Percentiles rank a stretch among this genome's conserved stretches.
Conservation (phyloP, 208 protist species). For the Leishmania martiniquensis region DNA sequence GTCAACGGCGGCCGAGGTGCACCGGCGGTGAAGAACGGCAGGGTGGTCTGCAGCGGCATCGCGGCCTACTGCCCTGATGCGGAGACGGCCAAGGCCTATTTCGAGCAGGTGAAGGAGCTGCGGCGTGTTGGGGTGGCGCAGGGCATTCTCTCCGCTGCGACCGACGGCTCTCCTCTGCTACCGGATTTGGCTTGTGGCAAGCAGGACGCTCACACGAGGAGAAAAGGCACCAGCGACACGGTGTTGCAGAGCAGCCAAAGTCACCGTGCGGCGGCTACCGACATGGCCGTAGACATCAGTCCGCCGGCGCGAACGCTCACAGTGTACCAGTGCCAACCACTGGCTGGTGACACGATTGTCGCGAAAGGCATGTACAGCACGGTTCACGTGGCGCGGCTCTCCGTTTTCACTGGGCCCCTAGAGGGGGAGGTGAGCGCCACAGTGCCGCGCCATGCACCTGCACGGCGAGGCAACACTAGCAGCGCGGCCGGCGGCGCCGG, state of each 20-base stretch:
- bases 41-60: constrained; percentile 15
- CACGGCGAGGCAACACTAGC: background rate
- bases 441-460: constrained; percentile 12
- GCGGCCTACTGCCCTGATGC: constrained; percentile 33
- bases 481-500: background rate
- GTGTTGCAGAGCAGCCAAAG: background rate
- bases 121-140: constrained; percentile 28
- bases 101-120: constrained; percentile 27
- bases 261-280: background rate
- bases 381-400: constrained; percentile 59
- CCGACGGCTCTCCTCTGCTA: constrained; percentile 5
- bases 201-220: background rate
- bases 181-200: background rate
- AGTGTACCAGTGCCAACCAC: constrained; percentile 40
- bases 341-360: constrained; percentile 31
- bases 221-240: background rate
- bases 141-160: constrained; percentile 27
- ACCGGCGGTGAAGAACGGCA: constrained; percentile 7
- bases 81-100: constrained; percentile 27
- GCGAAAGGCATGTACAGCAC: constrained; percentile 53
- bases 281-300: background rate
- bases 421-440: constrained; percentile 15
- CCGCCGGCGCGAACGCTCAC: constrained; percentile 13
- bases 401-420: constrained; percentile 32
- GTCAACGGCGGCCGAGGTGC: background rate